Evolutionary conservation across 148 eudicot genomes (phyloP), one percentile per base, ranked within the genome.

Genomic region (Beta vulgaris): DNA sequence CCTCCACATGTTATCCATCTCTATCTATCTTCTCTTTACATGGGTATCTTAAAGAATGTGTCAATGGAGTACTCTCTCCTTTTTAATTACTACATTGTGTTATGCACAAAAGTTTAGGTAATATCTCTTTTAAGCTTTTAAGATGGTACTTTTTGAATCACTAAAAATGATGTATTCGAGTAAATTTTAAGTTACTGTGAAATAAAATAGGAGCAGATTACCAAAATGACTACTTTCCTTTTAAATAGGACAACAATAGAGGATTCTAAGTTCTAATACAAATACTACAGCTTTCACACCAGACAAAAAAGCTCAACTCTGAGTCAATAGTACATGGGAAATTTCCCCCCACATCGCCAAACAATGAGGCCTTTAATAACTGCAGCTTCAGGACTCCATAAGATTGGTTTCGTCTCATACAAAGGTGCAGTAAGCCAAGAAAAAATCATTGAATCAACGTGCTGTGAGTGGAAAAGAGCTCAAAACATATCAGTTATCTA

Each of bases 401-500:
- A 35, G 49, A n/a, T 21, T 12, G 40, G 12, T 66, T 60, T 54
- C 78, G 42, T 40, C 18, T 65, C 18, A 66, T 28, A 63, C 18
- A n/a, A 37, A 36, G 15, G 28, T 9, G 37, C 31, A 3, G 48
- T 37, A 40, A 15, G 71, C 53, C 71, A 13, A 42, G 6, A 37
- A 43, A 67, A 23, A n/a, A n/a, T n/a, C n/a, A n/a, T n/a, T n/a
- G 19, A 25, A 67, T 67, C 71, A 67, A 15, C 53, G 43, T 6
- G 53, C 69, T 64, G 68, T 35, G 68, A 3, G 51, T 18, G 3
- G 32, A 42, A 67, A 10, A 42, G 35, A 42, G 35, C 71, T 25
- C 29, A 57, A 44, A 32, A 26, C 21, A 26, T 6, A 15, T 72
- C 73, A 76, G 58, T 76, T 76, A 29, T 76, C 69, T 49, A 59